These are phyloP conservation scores for Umbilicus rupestris DNA, from an alignment of 164 flowering plant species.

Conservation along the genomic window DNA sequence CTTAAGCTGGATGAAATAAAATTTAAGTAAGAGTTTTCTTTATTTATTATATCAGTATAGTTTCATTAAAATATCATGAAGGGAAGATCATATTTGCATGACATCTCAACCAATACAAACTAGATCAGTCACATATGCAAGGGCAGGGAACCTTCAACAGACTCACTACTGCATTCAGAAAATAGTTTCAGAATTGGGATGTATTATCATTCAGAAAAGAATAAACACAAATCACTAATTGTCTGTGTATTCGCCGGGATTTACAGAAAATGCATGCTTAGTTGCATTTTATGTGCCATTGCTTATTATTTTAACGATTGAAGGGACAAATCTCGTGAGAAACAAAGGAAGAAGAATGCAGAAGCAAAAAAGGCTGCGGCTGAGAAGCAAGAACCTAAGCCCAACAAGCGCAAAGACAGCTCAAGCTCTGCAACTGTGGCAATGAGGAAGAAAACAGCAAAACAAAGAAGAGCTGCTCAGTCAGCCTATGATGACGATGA, in stretches of 20 bases:
- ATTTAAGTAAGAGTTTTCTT: conserved; percentile 51
- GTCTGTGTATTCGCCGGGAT: too few relatives aligned
- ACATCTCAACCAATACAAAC: not conserved
- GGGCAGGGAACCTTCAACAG: not conserved
- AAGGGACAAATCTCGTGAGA: conserved; percentile 87
- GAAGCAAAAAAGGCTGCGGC: conserved; percentile 44
- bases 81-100: not conserved
- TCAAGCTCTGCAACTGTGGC: conserved; percentile 21
- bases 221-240: not conserved
- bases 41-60: not conserved
- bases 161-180: not conserved
- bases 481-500: conserved; percentile 72
- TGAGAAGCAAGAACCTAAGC: conserved; percentile 23
- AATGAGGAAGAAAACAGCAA: conserved; percentile 68
- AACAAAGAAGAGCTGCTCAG: conserved; percentile 74
- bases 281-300: not conserved
- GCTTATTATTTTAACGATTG: not conserved
- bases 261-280: too few relatives aligned
- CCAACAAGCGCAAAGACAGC: conserved; percentile 26
- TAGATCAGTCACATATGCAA: not conserved
- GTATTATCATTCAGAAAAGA: not conserved
- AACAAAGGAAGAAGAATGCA: conserved; percentile 75
- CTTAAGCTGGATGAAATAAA: conserved; percentile 63
- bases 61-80: not conserved
- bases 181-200: not conserved